Conservation (phyloP, 495 filamentous ascomycete genomes). For the Annulohypoxylon maeteangense region DNA sequence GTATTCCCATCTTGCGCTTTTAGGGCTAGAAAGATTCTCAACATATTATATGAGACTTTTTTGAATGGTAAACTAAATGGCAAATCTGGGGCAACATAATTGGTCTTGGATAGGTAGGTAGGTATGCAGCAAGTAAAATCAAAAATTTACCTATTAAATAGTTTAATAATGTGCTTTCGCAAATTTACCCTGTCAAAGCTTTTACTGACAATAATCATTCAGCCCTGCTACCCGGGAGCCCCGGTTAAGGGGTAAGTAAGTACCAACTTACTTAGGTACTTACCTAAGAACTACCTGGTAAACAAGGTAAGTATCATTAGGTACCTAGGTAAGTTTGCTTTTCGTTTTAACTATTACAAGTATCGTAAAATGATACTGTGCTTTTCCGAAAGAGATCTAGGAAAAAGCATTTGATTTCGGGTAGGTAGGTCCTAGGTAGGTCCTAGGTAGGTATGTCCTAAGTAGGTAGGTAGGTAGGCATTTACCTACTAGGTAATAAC, state of each 20-base stretch:
- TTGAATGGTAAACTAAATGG: no score
- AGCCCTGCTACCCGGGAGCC: slow-evolving; percentile 13
- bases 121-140: no score
- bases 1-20: background rate
- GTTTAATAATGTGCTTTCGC: background rate
- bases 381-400: background rate
- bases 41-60: no score
- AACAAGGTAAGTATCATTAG: background rate
- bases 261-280: background rate
- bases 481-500: background rate
- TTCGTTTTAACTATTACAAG: background rate
- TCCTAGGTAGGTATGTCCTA: background rate
- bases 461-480: background rate
- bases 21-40: background rate
- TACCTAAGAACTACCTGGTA: background rate
- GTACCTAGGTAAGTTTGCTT: background rate
- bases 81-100: background rate
- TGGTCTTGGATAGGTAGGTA: no score
- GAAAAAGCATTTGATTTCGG: no score
- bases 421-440: no score
- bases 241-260: background rate
- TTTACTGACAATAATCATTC: background rate
- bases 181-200: background rate
- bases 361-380: background rate
- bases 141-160: no score